Conservation (phyloP, 495 filamentous ascomycete genomes). For the Delitschia confertaspora region DNA sequence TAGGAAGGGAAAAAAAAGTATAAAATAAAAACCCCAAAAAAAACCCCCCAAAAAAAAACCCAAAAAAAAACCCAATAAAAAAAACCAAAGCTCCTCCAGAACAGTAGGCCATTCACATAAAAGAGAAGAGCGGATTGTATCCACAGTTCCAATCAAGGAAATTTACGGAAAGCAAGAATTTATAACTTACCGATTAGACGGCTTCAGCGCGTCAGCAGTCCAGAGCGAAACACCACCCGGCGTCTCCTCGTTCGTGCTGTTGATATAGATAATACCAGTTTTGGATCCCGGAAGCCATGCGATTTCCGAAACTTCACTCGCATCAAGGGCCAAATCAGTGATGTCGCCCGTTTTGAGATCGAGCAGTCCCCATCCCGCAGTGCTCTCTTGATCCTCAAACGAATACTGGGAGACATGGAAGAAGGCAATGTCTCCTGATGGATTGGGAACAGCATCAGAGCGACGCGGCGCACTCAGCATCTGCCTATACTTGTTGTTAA, state of each 20-base stretch:
- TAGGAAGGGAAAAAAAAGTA: too few relatives aligned
- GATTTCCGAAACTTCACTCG: slow-evolving; percentile 39
- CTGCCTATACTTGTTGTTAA: too few relatives aligned
- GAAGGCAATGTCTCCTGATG: slow-evolving; percentile 19
- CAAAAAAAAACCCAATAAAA: too few relatives aligned
- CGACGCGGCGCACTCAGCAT: slow-evolving; percentile 26
- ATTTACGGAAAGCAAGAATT: too few relatives aligned
- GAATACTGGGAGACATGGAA: slow-evolving; percentile 40
- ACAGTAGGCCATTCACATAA: too few relatives aligned
- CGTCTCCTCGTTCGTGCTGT: slow-evolving; percentile 38
- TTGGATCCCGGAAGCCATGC: slow-evolving; percentile 38
- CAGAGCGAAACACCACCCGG: slow-evolving; percentile 40
- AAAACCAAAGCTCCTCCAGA: too few relatives aligned
- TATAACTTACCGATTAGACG: slow-evolving; percentile 5
- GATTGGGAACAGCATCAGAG: slow-evolving; percentile 10
- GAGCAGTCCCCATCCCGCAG: slow-evolving; percentile 35
- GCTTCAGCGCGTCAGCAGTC: slow-evolving; percentile 29
- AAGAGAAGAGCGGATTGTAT: too few relatives aligned
- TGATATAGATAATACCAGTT: slow-evolving; percentile 42
- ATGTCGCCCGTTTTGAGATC: slow-evolving; percentile 38
- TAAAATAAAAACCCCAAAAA: too few relatives aligned
- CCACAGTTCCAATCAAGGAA: too few relatives aligned
- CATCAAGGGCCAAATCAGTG: slow-evolving; percentile 35
- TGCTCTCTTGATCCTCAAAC: slow-evolving; percentile 36
- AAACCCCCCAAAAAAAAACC: too few relatives aligned